A percentile compares a stretch with the other conserved stretches of the same genome.
Evolutionary conservation across 1,139 yeast species (phyloP).

Genomic region (Maudiozyma humilis): DNA sequence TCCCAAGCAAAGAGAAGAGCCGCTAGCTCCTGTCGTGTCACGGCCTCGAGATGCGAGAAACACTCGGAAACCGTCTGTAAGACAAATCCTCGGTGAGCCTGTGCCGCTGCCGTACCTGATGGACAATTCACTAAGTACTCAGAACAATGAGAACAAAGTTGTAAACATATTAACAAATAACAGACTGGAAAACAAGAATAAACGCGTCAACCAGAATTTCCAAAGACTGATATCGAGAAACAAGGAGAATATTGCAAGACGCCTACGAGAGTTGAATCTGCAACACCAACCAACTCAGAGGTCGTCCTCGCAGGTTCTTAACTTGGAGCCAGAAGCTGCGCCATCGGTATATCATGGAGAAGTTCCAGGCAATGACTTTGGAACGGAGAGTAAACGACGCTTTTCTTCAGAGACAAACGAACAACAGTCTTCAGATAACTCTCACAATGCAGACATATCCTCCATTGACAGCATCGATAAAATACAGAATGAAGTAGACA

Average conservation of each 20-base stretch:
- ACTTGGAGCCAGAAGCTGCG: too few species aligned
- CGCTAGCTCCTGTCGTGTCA: too few species aligned
- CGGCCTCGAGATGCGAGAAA: neutral
- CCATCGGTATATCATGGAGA: too few species aligned
- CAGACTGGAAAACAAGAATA: slow-evolving; percentile 13
- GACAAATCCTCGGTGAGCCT: slow-evolving; percentile 31
- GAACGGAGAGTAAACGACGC: too few species aligned
- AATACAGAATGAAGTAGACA: neutral
- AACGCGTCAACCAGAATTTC: slow-evolving; percentile 20
- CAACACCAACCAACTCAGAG: neutral
- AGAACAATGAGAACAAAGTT: neutral
- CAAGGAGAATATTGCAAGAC: slow-evolving; percentile 8
- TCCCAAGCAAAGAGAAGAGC: too few species aligned
- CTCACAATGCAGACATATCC: too few species aligned
- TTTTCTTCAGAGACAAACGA: too few species aligned
- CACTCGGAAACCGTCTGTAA: slow-evolving; percentile 9
- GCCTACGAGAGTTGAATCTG: slow-evolving; percentile 5
- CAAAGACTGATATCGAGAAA: slow-evolving; percentile 16
- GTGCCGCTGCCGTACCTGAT: slow-evolving; percentile 32
- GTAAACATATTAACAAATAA: slow-evolving; percentile 5
- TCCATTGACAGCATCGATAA: neutral
- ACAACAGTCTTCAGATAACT: too few species aligned
- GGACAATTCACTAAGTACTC: neutral
- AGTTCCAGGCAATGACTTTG: too few species aligned
- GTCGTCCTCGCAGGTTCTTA: too few species aligned